These are phyloP conservation scores for Cordyceps cicadae DNA, from an alignment of 2,329 filamentous ascomycete species.

Conservation along the genomic window DNA sequence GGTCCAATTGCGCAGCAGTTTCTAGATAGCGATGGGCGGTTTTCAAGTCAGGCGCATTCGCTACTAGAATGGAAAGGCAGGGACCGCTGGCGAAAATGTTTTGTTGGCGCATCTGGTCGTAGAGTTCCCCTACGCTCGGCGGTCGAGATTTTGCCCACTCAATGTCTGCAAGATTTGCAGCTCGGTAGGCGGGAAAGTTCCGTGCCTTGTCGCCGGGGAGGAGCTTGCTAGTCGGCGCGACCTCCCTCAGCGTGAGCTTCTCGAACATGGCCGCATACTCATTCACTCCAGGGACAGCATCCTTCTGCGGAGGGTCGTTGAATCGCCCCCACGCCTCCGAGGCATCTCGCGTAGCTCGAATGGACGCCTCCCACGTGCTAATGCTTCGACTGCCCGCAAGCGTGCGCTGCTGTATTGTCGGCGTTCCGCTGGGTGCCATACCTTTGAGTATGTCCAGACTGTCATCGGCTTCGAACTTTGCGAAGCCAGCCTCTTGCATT, in stretches of 20 bases:
- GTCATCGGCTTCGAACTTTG: conserved; percentile 36
- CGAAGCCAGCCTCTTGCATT: conserved; percentile 50
- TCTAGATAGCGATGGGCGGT: conserved; percentile 42
- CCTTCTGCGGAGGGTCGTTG: conserved; percentile 27
- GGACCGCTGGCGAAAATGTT: conserved; percentile 39
- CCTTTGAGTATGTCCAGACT: conserved; percentile 47
- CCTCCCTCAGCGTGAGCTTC: conserved; percentile 38
- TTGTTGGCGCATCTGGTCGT: conserved; percentile 45
- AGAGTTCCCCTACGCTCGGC: conserved; percentile 51
- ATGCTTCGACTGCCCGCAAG: conserved; percentile 16
- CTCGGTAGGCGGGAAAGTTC: conserved; percentile 28
- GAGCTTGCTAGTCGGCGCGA: conserved; percentile 19
- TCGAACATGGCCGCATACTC: conserved; percentile 55
- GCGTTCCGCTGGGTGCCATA: conserved; percentile 38
- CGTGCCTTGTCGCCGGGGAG: conserved; percentile 55
- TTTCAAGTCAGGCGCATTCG: conserved; percentile 38
- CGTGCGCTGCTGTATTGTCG: conserved; percentile 45
- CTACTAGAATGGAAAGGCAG: conserved; percentile 49
- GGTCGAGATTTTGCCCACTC: conserved; percentile 55
- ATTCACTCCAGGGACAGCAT: conserved; percentile 26
- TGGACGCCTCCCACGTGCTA: conserved; percentile 45
- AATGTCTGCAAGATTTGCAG: conserved; percentile 52
- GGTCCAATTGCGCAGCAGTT: conserved; percentile 28
- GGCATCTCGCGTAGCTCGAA: conserved; percentile 51
- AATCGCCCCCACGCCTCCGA: conserved; percentile 53